Evolutionary conservation across 2,329 filamentous ascomycete species (phyloP), one percentile per base, ranked within the genome.

Genomic region (Fusarium circinatum): DNA sequence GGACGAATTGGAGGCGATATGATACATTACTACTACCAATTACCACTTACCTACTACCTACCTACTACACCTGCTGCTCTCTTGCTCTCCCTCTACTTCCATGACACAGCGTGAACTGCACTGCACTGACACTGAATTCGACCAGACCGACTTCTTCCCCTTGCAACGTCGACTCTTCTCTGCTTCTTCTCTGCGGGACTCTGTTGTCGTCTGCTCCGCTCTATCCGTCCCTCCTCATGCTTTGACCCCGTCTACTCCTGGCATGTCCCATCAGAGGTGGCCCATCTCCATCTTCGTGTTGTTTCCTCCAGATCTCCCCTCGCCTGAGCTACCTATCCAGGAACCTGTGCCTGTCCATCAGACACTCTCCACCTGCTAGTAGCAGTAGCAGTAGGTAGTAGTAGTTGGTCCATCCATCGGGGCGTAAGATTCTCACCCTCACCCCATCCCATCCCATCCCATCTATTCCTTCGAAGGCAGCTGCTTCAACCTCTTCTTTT

Each of bases 371-470:
- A 73, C 70, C 65, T 62, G 56, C 64, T 69, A 64, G 65, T 73
- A 55, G 71, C 56, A 64, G 69, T 74, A 55, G 75, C 32, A 49
- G 47, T 32, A 36, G 34, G 34, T 36, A 24, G 28, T 72, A 49
- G 75, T 38, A 17, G 51, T 55, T 41, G 34, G 51, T 41, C 24
- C 34, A 60, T 60, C 63, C 58, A 63, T 70, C 42, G 61, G 71
- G 71, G 71, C 71, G 74, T 78, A 62, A 78, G 75, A 78, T 70
- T 75, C 65, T 74, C 54, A 69, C 61, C 45, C 63, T 75, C 68
- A 66, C 65, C 68, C 71, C 54, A 60, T 42, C 32, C 32, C 32
- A 34, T 1, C 51, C 51, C 62, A 71, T 71, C 63, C 34, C 63
- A 71, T 75, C 65, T 58, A 28, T 42, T 57, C 58, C 51, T 38